Conservation (phyloP, 768 basidiomycete species). For the Rhodocollybia butyracea region DNA sequence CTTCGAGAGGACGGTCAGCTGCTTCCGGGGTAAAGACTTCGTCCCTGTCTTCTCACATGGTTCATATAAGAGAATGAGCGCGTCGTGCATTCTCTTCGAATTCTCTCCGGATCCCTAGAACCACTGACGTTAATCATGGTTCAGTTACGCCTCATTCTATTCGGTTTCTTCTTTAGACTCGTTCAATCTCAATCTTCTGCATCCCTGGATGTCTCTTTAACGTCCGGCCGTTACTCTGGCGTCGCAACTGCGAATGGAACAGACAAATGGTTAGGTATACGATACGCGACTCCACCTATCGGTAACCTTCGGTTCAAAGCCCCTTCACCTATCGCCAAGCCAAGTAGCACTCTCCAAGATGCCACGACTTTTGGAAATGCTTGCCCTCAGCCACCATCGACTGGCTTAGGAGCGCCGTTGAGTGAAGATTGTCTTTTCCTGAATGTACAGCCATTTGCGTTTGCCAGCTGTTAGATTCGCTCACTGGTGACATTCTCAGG, state of each 20-base stretch:
- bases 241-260: constrained; percentile 38
- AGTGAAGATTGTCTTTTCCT: constrained; percentile 55
- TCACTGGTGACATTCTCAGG: constrained; percentile 18
- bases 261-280: constrained; percentile 61
- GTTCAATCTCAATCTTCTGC: neutral
- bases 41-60: too few relatives aligned
- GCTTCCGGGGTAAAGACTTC: too few relatives aligned
- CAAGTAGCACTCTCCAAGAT: constrained; percentile 26
- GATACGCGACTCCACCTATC: constrained; percentile 54
- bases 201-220: constrained; percentile 35
- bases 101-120: too few relatives aligned
- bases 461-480: neutral
- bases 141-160: neutral
- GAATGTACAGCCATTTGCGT: constrained; percentile 33
- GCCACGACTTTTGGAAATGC: constrained; percentile 52
- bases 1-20: too few relatives aligned
- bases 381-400: constrained; percentile 49
- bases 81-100: too few relatives aligned
- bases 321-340: constrained; percentile 39
- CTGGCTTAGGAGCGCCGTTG: constrained; percentile 37
- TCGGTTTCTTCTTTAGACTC: neutral
- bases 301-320: constrained; percentile 56
- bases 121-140: neutral
- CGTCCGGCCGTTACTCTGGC: constrained; percentile 47
- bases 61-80: too few relatives aligned